These are phyloP conservation scores for Penicillium sp. DNA, from an alignment of 2,329 filamentous ascomycete species.

Conservation along the genomic window DNA sequence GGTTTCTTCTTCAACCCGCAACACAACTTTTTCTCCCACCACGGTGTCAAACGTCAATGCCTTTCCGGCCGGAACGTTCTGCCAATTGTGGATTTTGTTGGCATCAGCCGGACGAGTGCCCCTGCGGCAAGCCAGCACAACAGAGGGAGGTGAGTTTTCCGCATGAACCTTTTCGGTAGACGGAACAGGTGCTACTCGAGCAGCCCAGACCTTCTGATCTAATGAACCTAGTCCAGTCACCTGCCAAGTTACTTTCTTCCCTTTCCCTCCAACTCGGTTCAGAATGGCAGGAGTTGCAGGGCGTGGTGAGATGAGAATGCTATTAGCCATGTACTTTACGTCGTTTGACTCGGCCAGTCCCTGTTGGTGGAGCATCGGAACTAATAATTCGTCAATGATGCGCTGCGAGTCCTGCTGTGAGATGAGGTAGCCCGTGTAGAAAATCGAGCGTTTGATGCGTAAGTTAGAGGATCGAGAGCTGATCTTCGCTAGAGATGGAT, in stretches of 20 bases:
- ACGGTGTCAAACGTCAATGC: constrained; percentile 72
- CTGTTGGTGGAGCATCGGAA: constrained; percentile 54
- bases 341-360: constrained; percentile 59
- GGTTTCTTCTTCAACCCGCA: constrained; percentile 72
- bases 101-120: constrained; percentile 74
- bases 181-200: constrained; percentile 66
- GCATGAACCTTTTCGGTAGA: constrained; percentile 65
- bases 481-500: constrained; percentile 28
- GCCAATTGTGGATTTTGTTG: constrained; percentile 75
- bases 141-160: constrained; percentile 68
- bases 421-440: constrained; percentile 90
- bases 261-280: constrained; percentile 79
- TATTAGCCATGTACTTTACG: constrained; percentile 77
- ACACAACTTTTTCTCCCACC: constrained; percentile 77
- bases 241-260: constrained; percentile 76
- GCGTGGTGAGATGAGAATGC: constrained; percentile 80
- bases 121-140: constrained; percentile 75
- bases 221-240: constrained; percentile 68
- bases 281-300: constrained; percentile 67
- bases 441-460: constrained; percentile 77
- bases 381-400: constrained; percentile 56
- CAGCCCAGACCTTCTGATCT: constrained; percentile 84
- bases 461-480: constrained; percentile 48
- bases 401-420: constrained; percentile 63
- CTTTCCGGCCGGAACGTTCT: constrained; percentile 64